Evolutionary conservation across 2,329 filamentous ascomycete species (phyloP).

Genomic region (Sporothrix schenckii): DNA sequence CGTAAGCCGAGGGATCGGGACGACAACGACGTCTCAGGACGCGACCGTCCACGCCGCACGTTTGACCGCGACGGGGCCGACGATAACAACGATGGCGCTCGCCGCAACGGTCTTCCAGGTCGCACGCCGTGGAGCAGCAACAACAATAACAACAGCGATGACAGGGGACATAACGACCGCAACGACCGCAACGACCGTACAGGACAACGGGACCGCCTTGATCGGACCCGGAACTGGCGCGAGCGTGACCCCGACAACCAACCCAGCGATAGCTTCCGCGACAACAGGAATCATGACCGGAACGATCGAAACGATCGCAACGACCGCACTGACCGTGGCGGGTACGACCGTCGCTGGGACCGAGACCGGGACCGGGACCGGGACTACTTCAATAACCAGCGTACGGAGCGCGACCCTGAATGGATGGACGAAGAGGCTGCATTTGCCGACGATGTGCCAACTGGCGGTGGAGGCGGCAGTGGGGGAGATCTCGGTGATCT

Average conservation of each 20-base stretch:
- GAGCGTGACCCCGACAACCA: constrained; percentile 53
- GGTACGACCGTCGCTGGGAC: constrained; percentile 58
- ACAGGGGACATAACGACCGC: constrained; percentile 36
- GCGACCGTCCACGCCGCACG: constrained; percentile 42
- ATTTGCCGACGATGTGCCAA: constrained; percentile 27
- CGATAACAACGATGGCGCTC: constrained; percentile 56
- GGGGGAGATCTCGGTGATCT: constrained; percentile 43
- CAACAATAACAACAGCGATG: constrained; percentile 41
- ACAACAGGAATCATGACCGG: constrained; percentile 46
- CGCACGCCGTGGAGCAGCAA: constrained; percentile 73
- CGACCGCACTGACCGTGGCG: constrained; percentile 53
- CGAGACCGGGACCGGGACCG: constrained; percentile 49
- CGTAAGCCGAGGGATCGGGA: constrained; percentile 55
- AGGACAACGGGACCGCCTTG: constrained; percentile 57
- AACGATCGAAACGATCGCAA: constrained; percentile 39
- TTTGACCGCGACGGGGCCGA: constrained; percentile 46
- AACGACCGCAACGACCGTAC: constrained; percentile 45
- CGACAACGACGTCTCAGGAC: constrained; percentile 39
- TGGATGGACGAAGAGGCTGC: constrained; percentile 70
- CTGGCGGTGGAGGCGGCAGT: constrained; percentile 4
- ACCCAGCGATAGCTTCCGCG: constrained; percentile 44
- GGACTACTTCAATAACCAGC: constrained; percentile 38
- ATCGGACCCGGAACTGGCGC: constrained; percentile 64
- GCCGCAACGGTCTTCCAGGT: constrained; percentile 63
- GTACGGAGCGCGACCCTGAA: constrained; percentile 79